These are phyloP conservation scores for Myrmaecium sp. DNA, from an alignment of 2,329 filamentous ascomycete species.

Conservation along the genomic window DNA sequence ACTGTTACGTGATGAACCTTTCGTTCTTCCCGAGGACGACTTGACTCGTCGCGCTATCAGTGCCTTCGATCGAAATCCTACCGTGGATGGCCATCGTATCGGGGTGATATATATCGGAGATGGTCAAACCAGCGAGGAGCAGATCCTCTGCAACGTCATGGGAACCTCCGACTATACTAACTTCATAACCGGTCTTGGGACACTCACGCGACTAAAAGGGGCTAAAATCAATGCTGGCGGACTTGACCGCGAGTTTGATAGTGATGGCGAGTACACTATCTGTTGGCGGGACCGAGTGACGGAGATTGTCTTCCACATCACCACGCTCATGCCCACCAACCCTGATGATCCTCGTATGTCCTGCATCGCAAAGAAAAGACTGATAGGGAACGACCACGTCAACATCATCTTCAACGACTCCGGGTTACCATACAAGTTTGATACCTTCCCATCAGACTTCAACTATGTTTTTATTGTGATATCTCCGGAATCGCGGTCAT, in stretches of 20 bases:
- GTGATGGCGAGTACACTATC: conserved; percentile 75
- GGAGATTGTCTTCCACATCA: conserved; percentile 89
- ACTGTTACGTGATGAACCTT: conserved; percentile 30
- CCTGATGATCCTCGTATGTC: conserved; percentile 60
- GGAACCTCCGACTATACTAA: conserved; percentile 79
- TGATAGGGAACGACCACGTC: conserved; percentile 95
- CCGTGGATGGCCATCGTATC: conserved; percentile 88
- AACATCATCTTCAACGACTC: conserved; percentile 98
- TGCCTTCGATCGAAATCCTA: conserved; percentile 71
- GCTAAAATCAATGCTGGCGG: conserved; percentile 89
- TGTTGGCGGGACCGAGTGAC: conserved; percentile 92
- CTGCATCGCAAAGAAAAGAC: conserved; percentile 66
- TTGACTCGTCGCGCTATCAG: conserved; percentile 57
- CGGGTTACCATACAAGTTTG: conserved; percentile 71
- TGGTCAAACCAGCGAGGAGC: conserved; percentile 62
- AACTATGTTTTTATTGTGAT: conserved; percentile 97
- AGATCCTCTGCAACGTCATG: conserved; percentile 73
- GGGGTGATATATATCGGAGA: conserved; percentile 88
- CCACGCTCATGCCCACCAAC: conserved; percentile 93
- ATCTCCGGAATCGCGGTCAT: conserved; percentile 64
- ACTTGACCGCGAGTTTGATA: conserved; percentile 58
- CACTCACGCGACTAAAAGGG: conserved; percentile 61
- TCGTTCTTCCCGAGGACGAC: conserved; percentile 59
- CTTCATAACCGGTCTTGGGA: conserved; percentile 70
- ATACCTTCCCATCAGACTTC: conserved; percentile 88